Evolutionary conservation across 768 basidiomycete species (phyloP).

Genomic region (Termitomyces sp.): DNA sequence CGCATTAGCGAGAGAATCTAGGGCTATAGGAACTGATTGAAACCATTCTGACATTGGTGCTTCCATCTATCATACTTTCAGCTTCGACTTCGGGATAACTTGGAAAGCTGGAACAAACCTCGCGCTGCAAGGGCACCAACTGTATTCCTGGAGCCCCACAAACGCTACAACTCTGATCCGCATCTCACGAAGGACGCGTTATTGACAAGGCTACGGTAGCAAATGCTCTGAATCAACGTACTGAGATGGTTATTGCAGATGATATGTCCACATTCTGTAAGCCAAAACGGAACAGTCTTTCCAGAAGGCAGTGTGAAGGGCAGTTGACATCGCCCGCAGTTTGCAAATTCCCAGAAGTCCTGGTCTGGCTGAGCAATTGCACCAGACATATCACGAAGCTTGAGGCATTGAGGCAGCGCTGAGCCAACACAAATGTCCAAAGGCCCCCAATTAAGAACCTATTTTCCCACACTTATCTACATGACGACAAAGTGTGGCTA

Average conservation of each 20-base stretch:
- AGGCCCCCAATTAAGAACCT: too few relatives aligned
- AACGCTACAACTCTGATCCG: conserved; percentile 70
- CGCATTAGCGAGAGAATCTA: conserved; percentile 66
- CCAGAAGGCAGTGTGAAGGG: conserved; percentile 54
- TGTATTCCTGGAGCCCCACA: conserved; percentile 66
- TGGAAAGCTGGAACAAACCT: conserved; percentile 42
- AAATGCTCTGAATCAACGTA: conserved; percentile 26
- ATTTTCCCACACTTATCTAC: neutral
- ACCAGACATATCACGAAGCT: conserved; percentile 34
- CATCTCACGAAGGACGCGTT: conserved; percentile 39
- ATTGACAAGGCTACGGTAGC: neutral
- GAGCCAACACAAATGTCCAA: too few relatives aligned
- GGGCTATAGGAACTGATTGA: conserved; percentile 50
- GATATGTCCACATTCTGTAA: conserved; percentile 86
- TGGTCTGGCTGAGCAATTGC: conserved; percentile 32
- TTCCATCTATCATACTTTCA: conserved; percentile 52
- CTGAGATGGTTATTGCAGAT: conserved; percentile 85
- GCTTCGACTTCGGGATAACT: neutral
- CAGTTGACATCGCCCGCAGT: conserved; percentile 67
- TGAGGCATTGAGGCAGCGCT: neutral
- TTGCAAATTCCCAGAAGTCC: conserved; percentile 81
- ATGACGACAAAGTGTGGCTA: neutral
- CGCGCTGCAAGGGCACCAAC: conserved; percentile 66
- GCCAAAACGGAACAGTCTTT: conserved; percentile 75
- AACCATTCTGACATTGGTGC: conserved; percentile 85